Evolutionary conservation across 371 early-diverging fungal species (phyloP).

Genomic region (Gilbertella persicaria): DNA sequence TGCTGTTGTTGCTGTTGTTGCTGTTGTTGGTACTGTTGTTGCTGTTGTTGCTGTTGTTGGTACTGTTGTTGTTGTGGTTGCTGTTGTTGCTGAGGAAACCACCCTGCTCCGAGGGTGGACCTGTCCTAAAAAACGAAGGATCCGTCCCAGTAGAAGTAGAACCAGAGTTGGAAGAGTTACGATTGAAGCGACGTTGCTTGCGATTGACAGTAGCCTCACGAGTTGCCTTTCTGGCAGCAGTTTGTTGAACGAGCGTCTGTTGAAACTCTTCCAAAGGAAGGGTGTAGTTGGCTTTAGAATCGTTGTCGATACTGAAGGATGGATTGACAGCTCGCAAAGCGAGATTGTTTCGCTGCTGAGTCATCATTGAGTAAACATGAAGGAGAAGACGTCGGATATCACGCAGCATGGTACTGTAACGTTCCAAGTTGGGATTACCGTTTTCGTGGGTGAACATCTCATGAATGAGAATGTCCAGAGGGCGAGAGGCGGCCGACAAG

Average conservation of each 20-base stretch:
- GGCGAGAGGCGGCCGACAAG: slow-evolving; percentile 4
- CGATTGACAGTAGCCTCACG: neutral
- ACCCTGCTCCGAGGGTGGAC: slow-evolving; percentile 24
- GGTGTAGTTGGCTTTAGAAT: neutral
- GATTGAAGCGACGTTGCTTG: too few relatives aligned
- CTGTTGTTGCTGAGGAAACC: slow-evolving; percentile 14
- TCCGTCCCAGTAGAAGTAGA: neutral
- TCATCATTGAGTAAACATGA: slow-evolving; percentile 6
- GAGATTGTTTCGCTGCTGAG: neutral
- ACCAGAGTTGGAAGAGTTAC: neutral
- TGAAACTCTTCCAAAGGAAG: slow-evolving; percentile 11
- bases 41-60: slow-evolving; percentile 1
- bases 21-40: too few relatives aligned
- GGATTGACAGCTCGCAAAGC: slow-evolving; percentile 13
- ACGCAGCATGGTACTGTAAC: slow-evolving; percentile 3
- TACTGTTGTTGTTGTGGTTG: slow-evolving; percentile 5
- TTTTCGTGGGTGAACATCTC: neutral
- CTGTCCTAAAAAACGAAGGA: slow-evolving; percentile 15
- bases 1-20: too few relatives aligned
- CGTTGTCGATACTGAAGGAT: neutral
- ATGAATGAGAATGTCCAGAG: slow-evolving; percentile 12
- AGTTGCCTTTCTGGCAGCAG: neutral
- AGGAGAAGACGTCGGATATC: slow-evolving; percentile 4
- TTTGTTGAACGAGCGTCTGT: slow-evolving; percentile 6
- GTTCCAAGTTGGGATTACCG: slow-evolving; percentile 1